Percentiles rank a stretch among this genome's conserved stretches.
These are phyloP conservation scores for Plasmodium knowlesi DNA, from an alignment of 169 alveolate genomes.

Conservation along the genomic window DNA sequence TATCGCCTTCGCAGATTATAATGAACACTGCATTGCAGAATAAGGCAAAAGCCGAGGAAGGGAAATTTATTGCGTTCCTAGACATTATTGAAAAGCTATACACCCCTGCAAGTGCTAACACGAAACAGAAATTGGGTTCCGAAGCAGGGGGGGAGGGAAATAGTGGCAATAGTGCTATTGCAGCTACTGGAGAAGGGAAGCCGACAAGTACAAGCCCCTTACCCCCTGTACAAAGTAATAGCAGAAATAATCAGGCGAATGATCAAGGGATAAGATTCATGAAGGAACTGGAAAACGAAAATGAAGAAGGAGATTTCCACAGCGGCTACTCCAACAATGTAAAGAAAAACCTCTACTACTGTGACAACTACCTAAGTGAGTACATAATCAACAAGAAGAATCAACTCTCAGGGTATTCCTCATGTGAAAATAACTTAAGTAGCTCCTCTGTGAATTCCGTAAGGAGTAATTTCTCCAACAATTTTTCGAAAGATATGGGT, in stretches of 20 bases:
- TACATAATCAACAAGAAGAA: conserved; percentile 5
- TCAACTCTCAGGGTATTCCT: conserved; percentile 10
- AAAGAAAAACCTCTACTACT: conserved; percentile 3
- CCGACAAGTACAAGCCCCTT: background rate
- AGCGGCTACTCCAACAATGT: background rate
- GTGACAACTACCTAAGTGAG: conserved; percentile 44
- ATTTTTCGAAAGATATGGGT: background rate
- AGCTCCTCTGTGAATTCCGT: conserved; percentile 44
- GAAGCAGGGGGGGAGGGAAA: background rate
- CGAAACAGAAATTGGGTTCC: background rate
- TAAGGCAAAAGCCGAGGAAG: conserved; percentile 14
- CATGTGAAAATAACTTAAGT: conserved; percentile 43
- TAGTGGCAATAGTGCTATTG: background rate
- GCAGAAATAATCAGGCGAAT: background rate
- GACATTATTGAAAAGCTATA: conserved; percentile 63
- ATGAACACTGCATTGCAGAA: conserved; percentile 1
- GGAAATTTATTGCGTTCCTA: conserved; percentile 40
- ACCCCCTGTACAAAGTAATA: background rate
- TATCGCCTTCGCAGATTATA: background rate
- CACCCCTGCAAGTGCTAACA: background rate
- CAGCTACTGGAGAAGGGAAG: background rate
- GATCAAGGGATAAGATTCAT: background rate
- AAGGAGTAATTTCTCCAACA: conserved; percentile 32
- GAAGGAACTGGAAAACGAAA: background rate
- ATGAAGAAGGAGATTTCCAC: background rate